Evolutionary conservation across 345 rosid species (phyloP), one percentile per base, ranked within the genome.

Genomic region (Geranium brycei): DNA sequence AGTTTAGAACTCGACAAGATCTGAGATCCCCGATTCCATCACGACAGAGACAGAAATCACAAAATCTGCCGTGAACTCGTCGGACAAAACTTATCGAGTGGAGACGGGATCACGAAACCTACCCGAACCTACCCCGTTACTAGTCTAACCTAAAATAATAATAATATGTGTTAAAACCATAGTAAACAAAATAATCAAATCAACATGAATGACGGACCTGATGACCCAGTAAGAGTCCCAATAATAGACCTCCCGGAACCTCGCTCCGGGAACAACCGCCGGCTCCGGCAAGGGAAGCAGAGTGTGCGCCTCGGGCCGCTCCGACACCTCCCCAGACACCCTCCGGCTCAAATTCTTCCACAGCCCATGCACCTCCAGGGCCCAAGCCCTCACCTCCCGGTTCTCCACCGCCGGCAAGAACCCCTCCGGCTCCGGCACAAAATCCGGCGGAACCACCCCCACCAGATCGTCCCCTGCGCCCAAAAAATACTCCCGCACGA

Each of bases 171-270:
- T n/a, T n/a, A n/a, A n/a, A n/a, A n/a, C n/a, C n/a, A n/a, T n/a
- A n/a, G 28, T 35, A 35, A 35, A 35, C 3, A 35, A 35, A 35
- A 35, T 35, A 0, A 35, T 35, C 5, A 59, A 14, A 10, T 28
- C 4, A 1, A 16, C 4, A 30, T 15, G 4, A 17, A 32, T 15
- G 57, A 71, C 81, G 57, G 23, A 88, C 97, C 85, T 88, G 74
- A 93, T 82, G 61, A 93, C 77, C 99, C 99, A 90, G 30, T 88
- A 86, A 61, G 96, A 90, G 77, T 93, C 99, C 97, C 99, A 90
- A 69, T 90, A 90, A 71, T 85, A 87, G n/a, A 88, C 91, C 76
- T 90, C 97, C 58, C 83, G 69, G 62, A 93, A 93, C 58, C 99
- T 80, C 17, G 95, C 88, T 7, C 99, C 99, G 17, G 97, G 96